These are phyloP conservation scores for Trichoderma koningiopsis DNA, from an alignment of 2,329 filamentous ascomycete genomes.

Conservation along the genomic window DNA sequence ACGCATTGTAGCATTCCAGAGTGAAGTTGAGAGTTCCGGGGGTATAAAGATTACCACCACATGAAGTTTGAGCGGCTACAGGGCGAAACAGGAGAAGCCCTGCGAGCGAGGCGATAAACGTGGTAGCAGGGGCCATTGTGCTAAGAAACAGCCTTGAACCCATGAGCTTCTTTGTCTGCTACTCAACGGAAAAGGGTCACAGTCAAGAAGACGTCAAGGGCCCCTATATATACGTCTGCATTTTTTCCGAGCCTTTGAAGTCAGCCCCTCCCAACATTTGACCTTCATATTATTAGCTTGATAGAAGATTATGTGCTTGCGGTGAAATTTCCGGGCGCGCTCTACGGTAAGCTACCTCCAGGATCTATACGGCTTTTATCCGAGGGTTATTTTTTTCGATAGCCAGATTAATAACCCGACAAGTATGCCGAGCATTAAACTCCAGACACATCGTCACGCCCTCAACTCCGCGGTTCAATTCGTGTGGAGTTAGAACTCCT, in stretches of 20 bases:
- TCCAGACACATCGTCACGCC: neutral
- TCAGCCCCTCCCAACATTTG: neutral
- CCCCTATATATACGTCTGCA: neutral
- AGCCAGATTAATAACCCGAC: neutral
- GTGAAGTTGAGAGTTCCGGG: conserved; percentile 25
- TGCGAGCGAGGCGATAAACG: neutral
- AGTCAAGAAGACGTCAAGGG: neutral
- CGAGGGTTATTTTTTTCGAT: conserved; percentile 10
- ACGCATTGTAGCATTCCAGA: neutral
- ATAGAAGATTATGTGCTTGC: neutral
- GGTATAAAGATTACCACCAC: conserved; percentile 23
- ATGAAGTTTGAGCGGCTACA: conserved; percentile 20
- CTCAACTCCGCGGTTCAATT: neutral
- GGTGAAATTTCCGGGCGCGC: conserved; percentile 6
- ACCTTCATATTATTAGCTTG: neutral
- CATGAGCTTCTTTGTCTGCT: neutral
- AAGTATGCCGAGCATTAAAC: neutral
- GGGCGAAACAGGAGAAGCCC: conserved; percentile 10
- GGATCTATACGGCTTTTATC: neutral
- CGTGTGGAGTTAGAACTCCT: neutral
- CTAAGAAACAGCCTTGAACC: neutral
- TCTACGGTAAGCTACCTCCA: neutral
- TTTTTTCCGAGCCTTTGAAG: neutral
- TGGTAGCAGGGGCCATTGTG: neutral
- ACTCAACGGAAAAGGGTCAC: neutral